Evolutionary conservation across 495 filamentous ascomycete genomes (phyloP).

Genomic region (Daldinia grandis): DNA sequence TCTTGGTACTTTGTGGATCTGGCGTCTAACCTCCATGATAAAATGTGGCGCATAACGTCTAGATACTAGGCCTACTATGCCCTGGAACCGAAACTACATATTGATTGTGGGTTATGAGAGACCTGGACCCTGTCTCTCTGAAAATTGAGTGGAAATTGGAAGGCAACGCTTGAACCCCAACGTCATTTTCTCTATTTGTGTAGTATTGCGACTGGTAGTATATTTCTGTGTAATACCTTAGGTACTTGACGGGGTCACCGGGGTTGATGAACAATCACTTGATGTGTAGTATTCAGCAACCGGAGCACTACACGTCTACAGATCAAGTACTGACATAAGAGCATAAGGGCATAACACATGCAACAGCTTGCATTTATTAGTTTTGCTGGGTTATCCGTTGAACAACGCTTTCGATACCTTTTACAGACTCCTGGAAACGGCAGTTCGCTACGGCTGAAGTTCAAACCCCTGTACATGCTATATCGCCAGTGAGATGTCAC

Average conservation of each 20-base stretch:
- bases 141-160: background rate
- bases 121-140: background rate
- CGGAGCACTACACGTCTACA: background rate
- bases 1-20: background rate
- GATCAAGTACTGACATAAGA: background rate
- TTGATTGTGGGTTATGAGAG: too few species aligned
- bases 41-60: background rate
- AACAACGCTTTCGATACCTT: conserved; percentile 6
- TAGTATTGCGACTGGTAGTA: background rate
- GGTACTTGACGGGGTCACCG: background rate
- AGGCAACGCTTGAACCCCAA: background rate
- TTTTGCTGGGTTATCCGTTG: conserved; percentile 13
- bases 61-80: background rate
- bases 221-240: background rate
- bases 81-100: too few species aligned
- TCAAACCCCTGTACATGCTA: conserved; percentile 31
- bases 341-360: conserved; percentile 1
- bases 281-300: background rate
- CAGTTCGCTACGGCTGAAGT: conserved; percentile 11
- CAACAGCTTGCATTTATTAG: conserved; percentile 38
- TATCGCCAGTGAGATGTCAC: conserved; percentile 34
- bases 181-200: background rate
- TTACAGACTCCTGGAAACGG: conserved; percentile 10
- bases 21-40: background rate
- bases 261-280: background rate